Base-by-base conservation (phyloP, 2,329 filamentous ascomycete genomes). In the Diaporthe humulicola region DNA sequence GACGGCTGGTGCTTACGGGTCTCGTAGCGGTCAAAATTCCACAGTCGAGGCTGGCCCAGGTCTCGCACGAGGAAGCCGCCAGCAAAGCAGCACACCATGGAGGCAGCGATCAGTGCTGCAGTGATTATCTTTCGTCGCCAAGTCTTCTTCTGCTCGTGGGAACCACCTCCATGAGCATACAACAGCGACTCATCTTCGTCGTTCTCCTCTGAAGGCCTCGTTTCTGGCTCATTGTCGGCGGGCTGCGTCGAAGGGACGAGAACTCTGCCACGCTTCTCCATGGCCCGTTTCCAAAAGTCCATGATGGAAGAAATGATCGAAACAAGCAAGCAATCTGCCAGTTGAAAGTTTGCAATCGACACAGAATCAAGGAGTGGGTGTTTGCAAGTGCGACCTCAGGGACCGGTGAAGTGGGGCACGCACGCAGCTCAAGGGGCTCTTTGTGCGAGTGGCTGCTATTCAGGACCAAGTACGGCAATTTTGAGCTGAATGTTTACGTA, bases 121-220 rank as follows among this genome's bases (percentile, higher is more conserved):
- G 67, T 70, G 17, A 15, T 57, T 0, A 45, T 30, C 3, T 30
- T 42, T 22, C 25, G 25, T 8, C 15, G 7, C 10, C 25, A 45
- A 6, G 2, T 40, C 52, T 45, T 22, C 1, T 2, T 3, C 45
- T 17, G n/a, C 25, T 54, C 25, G 7, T n/a, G 50, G 5, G 22
- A 2, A 1, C 28, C 15, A 7, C 4, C 17, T 12, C 4, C 38
- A 1, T 57, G 36, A 1, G 66, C 12, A 38, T 57, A 19, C n/a
- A 70, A 10, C 19, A 70, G 67, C 36, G 50, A 57, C 36, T 70
- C 67, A 7, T 42, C 67, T 57, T 70, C 67, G 8, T 42, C 67
- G 10, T 70, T 57, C 15, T 57, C 67, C 22, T 70, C 52, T 8
- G 50, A 42, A 2, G 25, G 2, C 4, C 50, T 40, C 22, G 36